Conservation (phyloP, 306 rosid genomes). For the Quercus alba region DNA sequence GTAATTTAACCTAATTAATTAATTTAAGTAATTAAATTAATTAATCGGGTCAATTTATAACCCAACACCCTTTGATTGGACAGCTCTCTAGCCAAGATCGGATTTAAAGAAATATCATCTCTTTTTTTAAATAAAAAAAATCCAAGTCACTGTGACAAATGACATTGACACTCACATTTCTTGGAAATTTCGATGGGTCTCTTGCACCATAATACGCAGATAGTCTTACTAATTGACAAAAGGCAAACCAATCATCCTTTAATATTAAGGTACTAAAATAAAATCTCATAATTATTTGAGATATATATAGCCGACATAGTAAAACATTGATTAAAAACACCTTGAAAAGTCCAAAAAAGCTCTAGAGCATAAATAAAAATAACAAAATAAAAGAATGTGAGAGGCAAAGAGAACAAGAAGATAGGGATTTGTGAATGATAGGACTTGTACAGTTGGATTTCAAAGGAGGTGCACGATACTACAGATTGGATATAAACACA, state of each 20-base stretch:
- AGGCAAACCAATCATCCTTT: conserved; percentile 41
- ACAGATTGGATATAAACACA: conserved; percentile 12
- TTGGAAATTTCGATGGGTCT: too few species aligned
- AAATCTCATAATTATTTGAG: conserved; percentile 33
- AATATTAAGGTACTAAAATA: conserved; percentile 36
- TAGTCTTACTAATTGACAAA: conserved; percentile 39
- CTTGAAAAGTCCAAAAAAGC: conserved; percentile 6
- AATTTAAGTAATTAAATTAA: too few species aligned
- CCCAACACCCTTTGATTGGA: too few species aligned
- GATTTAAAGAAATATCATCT: too few species aligned
- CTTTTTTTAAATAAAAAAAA: too few species aligned
- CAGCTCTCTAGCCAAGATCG: too few species aligned
- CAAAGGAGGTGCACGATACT: conserved; percentile 25
- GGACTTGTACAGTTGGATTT: neutral
- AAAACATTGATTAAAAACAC: conserved; percentile 24
- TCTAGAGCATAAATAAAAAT: neutral
- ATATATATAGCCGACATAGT: conserved; percentile 32
- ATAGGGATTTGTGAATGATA: conserved; percentile 24
- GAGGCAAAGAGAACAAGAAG: conserved; percentile 22
- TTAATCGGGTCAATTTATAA: too few species aligned
- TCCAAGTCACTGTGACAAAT: too few species aligned
- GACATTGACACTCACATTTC: too few species aligned
- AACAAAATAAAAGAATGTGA: neutral
- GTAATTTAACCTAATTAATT: too few species aligned
- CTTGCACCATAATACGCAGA: conserved; percentile 19